Evolutionary conservation across 345 rosid species (phyloP).

Genomic region (Citrus hindsii): DNA sequence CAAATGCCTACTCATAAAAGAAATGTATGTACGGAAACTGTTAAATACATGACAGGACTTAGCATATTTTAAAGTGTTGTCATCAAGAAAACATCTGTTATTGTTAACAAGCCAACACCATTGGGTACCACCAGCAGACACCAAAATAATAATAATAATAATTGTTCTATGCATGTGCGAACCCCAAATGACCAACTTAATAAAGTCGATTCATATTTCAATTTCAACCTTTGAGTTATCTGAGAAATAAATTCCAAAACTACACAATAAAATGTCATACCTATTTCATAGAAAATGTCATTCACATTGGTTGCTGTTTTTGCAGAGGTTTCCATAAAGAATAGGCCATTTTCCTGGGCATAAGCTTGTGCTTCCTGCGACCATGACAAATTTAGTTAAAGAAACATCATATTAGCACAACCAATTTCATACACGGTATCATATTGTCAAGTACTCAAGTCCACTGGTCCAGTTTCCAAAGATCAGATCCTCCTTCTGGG

Average conservation of each 20-base stretch:
- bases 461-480: not conserved
- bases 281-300: conserved; percentile 88
- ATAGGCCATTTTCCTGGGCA: conserved; percentile 85
- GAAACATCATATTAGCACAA: not conserved
- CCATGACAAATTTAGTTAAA: not conserved
- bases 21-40: not conserved
- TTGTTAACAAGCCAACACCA: not conserved
- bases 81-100: not conserved
- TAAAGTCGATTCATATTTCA: not conserved
- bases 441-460: too few relatives aligned
- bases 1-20: not conserved
- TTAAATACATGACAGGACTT: not conserved
- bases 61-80: not conserved
- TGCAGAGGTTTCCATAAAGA: conserved; percentile 98
- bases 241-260: not conserved
- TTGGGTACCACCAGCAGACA: not conserved
- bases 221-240: too few relatives aligned
- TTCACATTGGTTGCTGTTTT: conserved; percentile 90
- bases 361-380: conserved; percentile 82
- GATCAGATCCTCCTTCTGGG: not conserved
- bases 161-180: not conserved
- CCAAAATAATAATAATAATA: not conserved
- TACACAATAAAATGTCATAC: conserved; percentile 24
- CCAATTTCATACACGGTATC: too few relatives aligned
- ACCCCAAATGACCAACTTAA: not conserved